These are phyloP conservation scores for Piloderma croceum DNA, from an alignment of 768 basidiomycete species.

Conservation along the genomic window DNA sequence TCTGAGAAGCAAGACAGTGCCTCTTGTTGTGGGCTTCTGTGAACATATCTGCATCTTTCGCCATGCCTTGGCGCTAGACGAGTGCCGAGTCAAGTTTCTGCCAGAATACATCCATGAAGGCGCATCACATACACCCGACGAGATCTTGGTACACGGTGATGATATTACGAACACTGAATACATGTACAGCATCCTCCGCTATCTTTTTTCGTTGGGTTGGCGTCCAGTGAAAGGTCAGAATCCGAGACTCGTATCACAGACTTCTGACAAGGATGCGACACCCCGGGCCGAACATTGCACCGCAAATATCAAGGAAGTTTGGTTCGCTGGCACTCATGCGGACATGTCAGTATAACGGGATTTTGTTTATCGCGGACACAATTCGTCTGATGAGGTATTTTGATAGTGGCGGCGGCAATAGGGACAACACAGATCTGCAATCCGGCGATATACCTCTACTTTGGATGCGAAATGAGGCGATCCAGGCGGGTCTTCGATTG, in stretches of 20 bases:
- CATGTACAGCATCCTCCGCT: too few species aligned
- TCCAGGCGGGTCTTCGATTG: slow-evolving; percentile 20
- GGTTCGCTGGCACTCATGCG: slow-evolving; percentile 25
- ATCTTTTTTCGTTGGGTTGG: too few species aligned
- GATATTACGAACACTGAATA: too few species aligned
- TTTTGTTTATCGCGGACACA: too few species aligned
- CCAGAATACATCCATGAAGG: slow-evolving; percentile 23
- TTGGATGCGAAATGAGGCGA: slow-evolving; percentile 31
- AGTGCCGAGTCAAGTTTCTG: slow-evolving; percentile 29
- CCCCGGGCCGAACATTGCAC: slow-evolving; percentile 1
- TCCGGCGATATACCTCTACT: slow-evolving; percentile 17
- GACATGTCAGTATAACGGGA: slow-evolving; percentile 23
- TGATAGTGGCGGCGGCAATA: slow-evolving; percentile 17
- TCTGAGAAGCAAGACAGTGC: slow-evolving; percentile 7
- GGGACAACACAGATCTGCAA: slow-evolving; percentile 13
- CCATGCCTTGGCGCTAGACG: slow-evolving; percentile 31
- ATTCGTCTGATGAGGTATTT: neutral
- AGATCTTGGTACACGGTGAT: too few species aligned
- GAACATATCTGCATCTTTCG: slow-evolving; percentile 29
- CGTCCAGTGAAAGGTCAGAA: too few species aligned
- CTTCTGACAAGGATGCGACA: neutral
- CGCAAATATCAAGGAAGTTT: slow-evolving; percentile 28
- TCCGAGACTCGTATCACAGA: neutral
- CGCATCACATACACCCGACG: too few species aligned
- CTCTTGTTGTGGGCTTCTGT: too few species aligned